A percentile compares a stretch with the other conserved stretches of the same genome.
Evolutionary conservation across 192 early-diverging fungal species (phyloP).

Genomic region (Coemansia sp.): DNA sequence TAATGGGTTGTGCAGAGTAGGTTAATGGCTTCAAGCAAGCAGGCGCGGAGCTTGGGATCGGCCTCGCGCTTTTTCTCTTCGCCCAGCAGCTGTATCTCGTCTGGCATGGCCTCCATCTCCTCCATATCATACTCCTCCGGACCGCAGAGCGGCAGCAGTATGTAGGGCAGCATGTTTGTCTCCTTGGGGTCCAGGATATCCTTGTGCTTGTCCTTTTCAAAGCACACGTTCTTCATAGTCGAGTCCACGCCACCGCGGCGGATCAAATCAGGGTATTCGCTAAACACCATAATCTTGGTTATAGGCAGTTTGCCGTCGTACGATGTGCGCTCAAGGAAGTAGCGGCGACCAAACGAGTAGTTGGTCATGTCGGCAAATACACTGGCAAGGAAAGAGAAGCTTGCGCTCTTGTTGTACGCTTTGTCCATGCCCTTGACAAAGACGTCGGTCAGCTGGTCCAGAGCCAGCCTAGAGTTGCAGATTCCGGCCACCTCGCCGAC

Average conservation of each 20-base stretch:
- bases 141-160: conserved; percentile 84
- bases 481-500: conserved; percentile 23
- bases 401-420: conserved; percentile 74
- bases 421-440: conserved; percentile 81
- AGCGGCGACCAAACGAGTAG: conserved; percentile 62
- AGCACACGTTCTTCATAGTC: conserved; percentile 87
- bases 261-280: conserved; percentile 76
- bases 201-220: conserved; percentile 67
- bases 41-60: conserved; percentile 66
- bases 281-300: conserved; percentile 81
- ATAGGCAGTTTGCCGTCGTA: conserved; percentile 70
- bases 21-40: conserved; percentile 77
- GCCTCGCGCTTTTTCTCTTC: conserved; percentile 80
- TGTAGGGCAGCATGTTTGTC: conserved; percentile 80
- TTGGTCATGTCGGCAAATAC: conserved; percentile 89
- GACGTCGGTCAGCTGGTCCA: conserved; percentile 86
- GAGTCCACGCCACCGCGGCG: conserved; percentile 87
- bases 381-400: conserved; percentile 81
- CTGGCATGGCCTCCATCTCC: conserved; percentile 90
- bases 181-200: conserved; percentile 63
- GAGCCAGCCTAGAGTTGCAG: conserved; percentile 48
- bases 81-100: conserved; percentile 84
- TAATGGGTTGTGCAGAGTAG: conserved; percentile 69
- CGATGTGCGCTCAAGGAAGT: conserved; percentile 61
- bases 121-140: conserved; percentile 90